Evolutionary conservation across 108 stramenopile genomes (phyloP).

Genomic region (Fragilaria crotonensis): DNA sequence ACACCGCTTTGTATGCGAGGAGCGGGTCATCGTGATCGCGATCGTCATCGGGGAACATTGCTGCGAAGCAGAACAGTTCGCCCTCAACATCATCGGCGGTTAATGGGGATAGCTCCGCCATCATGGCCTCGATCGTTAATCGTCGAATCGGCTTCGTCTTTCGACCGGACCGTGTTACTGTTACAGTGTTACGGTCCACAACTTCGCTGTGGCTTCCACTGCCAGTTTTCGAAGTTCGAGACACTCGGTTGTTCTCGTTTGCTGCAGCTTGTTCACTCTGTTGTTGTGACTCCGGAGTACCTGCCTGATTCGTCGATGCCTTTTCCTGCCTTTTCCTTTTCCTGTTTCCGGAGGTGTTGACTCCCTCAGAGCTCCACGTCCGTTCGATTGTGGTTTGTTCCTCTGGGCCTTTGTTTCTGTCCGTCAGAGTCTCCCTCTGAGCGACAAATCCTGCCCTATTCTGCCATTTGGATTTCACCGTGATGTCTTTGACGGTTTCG

Average conservation of each 20-base stretch:
- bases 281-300: neutral
- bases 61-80: neutral
- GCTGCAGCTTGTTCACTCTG: neutral
- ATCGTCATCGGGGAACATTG: neutral
- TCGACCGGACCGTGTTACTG: neutral
- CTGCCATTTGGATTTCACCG: slow-evolving; percentile 6
- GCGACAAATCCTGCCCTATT: neutral
- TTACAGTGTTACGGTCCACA: neutral
- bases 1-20: slow-evolving; percentile 1
- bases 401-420: no score
- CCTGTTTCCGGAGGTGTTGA: neutral
- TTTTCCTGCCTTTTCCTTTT: neutral
- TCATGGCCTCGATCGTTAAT: slow-evolving; percentile 1
- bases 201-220: neutral
- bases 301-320: neutral
- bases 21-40: neutral
- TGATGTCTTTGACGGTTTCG: slow-evolving; percentile 14
- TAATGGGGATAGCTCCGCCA: neutral
- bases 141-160: neutral
- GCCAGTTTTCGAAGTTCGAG: neutral
- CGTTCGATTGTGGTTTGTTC: neutral
- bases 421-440: neutral
- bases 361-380: neutral
- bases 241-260: neutral
- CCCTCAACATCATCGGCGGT: neutral